Evolutionary conservation across 306 rosid genomes (phyloP), one percentile per base, ranked within the genome.

Genomic region (Cicer bijugum): DNA sequence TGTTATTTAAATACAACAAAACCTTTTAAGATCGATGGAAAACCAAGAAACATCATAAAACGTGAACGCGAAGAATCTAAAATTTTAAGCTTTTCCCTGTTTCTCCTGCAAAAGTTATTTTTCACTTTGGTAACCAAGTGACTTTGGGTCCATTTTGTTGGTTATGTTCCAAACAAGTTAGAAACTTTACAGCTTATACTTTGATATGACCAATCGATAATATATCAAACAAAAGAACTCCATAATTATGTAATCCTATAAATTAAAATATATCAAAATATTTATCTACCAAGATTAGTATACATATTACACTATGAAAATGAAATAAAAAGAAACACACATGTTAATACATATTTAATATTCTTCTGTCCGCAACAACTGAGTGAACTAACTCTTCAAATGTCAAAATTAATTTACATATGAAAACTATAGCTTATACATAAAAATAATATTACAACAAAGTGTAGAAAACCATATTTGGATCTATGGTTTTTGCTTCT

Each of bases 401-500:
- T 14, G 14, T 46, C 52, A 72, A 46, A 46, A 33, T 6, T 65
- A 46, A 42, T n/a, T 58, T 55, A 63, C 61, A 39, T 47, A 73
- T 19, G 33, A 66, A 72, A 81, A 52, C 79, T 70, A 43, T 11
- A 5, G 9, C 69, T 74, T 50, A 47, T 78, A 66, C 35, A 80
- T 77, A 55, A 80, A 67, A 74, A 77, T 77, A 55, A 80, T 60
- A 74, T 73, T 61, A 73, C 75, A 67, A 55, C 23, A 19, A 11
- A 40, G 28, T 33, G 72, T n/a, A 42, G 35, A 65, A 38, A 44
- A 79, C 8, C 14, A 60, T 37, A 0, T 59, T 8, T 4, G 6
- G 3, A 35, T 7, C 65, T 85, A 91, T 78, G 98, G 97, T 12
- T 86, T 84, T 16, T 71, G 77, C 65, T 85, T 85, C 80, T 89